Base-by-base conservation (phyloP, 306 rosid species). In the Heteromeles arbutifolia region DNA sequence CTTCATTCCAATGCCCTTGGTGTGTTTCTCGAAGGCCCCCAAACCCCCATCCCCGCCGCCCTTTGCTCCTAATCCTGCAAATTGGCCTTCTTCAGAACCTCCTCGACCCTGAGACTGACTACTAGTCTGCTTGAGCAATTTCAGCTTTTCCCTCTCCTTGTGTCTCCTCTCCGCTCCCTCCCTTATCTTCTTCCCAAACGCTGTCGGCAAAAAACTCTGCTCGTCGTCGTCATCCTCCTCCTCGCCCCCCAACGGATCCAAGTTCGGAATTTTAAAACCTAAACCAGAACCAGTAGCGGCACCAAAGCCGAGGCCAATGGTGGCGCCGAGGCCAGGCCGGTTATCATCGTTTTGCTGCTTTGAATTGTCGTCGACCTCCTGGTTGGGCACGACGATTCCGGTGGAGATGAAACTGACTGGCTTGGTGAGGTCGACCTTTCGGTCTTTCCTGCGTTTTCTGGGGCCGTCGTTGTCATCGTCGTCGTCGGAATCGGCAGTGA, bases 401-500 rank as follows among this genome's bases (percentile, higher is more conserved):
- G 96, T 95, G 53, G 97, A 90, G 54, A 95, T 82, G 63, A 95
- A 95, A 82, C 84, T 92, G 68, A 95, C 90, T 18, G 96, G 97
- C 80, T 89, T 95, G 31, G 93, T 68, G 63, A 89, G 89, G 80
- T 88, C 92, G 15, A 66, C 84, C 34, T 78, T 88, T 70, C 53
- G 53, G 53, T 85, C 88, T 34, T 86, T 87, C 43, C 87, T 86
- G 72, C 92, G 91, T 76, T 90, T 92, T 56, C 84, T 81, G 72
- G 79, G 74, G 4, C 79, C 84, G 0, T 78, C 86, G 26, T 81
- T 86, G 2, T 48, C 54, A 5, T 89, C 90, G 0, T 87, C 85
- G 14, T 85, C 90, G 2, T 80, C 80, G 4, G 91, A 87, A 45
- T 84, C 93, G 8, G 78, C 88, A 14, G 85, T 80, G 31, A 94